phyloP scores from a whole-genome alignment of 192 early-diverging fungal genomes.

The Mortierella hygrophila region DNA sequence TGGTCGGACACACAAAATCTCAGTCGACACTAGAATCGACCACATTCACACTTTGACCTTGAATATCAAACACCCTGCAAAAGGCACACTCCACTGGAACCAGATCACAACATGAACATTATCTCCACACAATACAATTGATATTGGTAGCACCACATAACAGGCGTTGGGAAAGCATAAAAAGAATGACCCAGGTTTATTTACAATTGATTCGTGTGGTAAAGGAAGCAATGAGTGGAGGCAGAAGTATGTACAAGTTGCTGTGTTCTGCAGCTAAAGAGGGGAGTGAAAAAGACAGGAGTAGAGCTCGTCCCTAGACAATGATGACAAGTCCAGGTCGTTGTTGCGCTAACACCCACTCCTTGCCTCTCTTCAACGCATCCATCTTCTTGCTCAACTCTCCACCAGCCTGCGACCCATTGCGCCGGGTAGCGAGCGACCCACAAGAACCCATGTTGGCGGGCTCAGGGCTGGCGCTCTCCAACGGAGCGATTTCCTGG shows the following conservation, averaged over 20 bases:
- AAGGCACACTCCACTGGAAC: no score
- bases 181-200: not conserved
- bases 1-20: no score
- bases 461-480: not conserved
- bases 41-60: no score
- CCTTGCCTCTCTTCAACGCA: conserved; percentile 48
- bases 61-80: no score
- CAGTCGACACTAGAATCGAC: no score
- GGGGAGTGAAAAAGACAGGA: not conserved
- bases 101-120: not conserved
- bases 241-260: conserved; percentile 1
- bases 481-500: not conserved
- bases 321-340: conserved; percentile 44
- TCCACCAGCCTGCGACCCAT: not conserved
- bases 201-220: not conserved
- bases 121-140: not conserved
- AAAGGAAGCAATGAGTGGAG: not conserved
- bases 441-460: not conserved
- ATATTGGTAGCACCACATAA: not conserved
- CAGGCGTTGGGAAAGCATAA: not conserved
- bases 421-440: not conserved
- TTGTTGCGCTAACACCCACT: conserved; percentile 51
- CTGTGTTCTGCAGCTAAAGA: not conserved
- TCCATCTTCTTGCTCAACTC: conserved; percentile 38
- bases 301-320: conserved; percentile 11